Percentiles rank a stretch among this genome's conserved stretches.
phyloP scores from a whole-genome alignment of 1,284 basidiomycete genomes.

The Trichosporon coremiiforme region DNA sequence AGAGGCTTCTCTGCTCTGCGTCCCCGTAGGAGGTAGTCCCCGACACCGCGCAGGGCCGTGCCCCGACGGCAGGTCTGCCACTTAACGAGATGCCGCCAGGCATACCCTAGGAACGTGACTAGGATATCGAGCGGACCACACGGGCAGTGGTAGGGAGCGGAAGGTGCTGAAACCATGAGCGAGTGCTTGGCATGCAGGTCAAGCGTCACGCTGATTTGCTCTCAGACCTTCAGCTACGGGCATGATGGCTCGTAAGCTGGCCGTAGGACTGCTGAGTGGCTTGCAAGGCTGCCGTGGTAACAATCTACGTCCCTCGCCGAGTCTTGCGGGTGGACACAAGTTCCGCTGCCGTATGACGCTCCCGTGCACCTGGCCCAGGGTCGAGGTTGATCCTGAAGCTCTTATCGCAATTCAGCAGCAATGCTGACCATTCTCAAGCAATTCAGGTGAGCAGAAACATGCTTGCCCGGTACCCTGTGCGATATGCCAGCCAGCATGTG shows the following conservation, averaged over 20 bases:
- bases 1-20: not conserved
- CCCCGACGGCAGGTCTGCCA: not conserved
- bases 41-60: not conserved
- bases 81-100: not conserved
- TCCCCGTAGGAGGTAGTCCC: not conserved
- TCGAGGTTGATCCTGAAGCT: not conserved
- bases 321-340: not conserved
- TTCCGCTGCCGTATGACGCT: not conserved
- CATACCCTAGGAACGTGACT: not conserved
- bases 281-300: not conserved
- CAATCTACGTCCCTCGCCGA: not conserved
- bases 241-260: not conserved
- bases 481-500: not conserved
- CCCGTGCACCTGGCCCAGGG: not conserved
- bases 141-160: slow-evolving; percentile 2
- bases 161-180: not conserved
- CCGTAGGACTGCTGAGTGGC: not conserved
- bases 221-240: not conserved
- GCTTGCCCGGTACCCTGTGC: not conserved
- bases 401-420: not conserved
- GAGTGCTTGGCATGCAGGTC: not conserved
- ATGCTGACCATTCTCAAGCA: not conserved
- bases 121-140: not conserved
- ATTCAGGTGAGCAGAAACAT: not conserved
- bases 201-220: not conserved